Conservation (phyloP, 2,329 filamentous ascomycete species). For the Aspergillus sp. region DNA sequence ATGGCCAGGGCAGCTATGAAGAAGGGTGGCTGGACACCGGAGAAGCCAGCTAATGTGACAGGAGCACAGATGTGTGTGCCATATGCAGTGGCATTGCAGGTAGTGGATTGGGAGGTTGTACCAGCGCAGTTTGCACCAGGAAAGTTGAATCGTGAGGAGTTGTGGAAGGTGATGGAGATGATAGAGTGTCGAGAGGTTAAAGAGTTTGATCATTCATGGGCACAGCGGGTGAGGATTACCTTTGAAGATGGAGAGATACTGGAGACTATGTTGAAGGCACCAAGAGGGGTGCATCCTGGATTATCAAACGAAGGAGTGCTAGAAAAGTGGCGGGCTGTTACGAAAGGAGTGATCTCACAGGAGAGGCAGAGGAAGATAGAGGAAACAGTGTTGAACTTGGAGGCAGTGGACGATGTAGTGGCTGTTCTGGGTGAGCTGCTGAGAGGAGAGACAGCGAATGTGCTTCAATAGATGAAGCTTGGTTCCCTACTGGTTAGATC, state of each 20-base stretch:
- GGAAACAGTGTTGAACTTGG: background rate
- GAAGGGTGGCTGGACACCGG: background rate
- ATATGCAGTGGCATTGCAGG: conserved; percentile 7
- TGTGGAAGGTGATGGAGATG: conserved; percentile 3
- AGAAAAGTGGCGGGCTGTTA: background rate
- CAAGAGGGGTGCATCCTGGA: background rate
- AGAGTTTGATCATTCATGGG: background rate
- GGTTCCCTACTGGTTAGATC: too few species aligned
- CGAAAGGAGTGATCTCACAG: background rate
- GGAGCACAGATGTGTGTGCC: conserved; percentile 13
- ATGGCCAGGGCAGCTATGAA: background rate
- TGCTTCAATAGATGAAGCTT: too few species aligned
- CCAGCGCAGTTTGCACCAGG: background rate
- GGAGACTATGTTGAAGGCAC: background rate
- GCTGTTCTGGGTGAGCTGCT: background rate
- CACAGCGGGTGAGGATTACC: background rate
- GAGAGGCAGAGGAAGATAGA: conserved; percentile 1
- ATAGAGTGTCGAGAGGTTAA: background rate
- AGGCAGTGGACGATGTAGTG: conserved; percentile 1
- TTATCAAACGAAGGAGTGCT: conserved; percentile 5
- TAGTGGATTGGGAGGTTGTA: conserved; percentile 2
- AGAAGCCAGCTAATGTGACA: conserved; percentile 3
- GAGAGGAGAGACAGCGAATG: background rate
- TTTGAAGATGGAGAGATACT: background rate
- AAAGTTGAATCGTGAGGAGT: background rate